phyloP scores from a whole-genome alignment of 768 basidiomycete species.

The Pleurotus citrinopileatus region DNA sequence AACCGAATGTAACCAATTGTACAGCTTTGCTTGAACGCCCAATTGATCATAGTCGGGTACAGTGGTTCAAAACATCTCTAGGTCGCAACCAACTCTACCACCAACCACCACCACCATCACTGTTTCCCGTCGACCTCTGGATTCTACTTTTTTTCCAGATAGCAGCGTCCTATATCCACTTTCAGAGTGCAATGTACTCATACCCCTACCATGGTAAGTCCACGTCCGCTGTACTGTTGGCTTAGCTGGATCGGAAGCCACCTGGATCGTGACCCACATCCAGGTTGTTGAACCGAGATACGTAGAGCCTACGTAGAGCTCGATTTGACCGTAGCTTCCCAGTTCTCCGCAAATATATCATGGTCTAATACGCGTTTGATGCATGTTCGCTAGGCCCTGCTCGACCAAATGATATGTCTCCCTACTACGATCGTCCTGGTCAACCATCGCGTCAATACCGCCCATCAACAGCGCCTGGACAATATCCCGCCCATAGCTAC shows the following conservation, averaged over 20 bases:
- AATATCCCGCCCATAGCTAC: background rate
- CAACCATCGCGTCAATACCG: constrained; percentile 7
- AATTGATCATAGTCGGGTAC: too few relatives aligned
- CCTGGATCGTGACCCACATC: background rate
- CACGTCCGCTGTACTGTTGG: background rate
- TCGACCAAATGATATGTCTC: background rate
- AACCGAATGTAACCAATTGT: background rate
- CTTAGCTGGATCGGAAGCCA: background rate
- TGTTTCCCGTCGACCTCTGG: background rate
- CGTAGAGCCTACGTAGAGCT: background rate
- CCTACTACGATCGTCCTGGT: background rate
- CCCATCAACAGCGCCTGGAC: constrained; percentile 11
- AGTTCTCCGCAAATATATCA: too few relatives aligned
- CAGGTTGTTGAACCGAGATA: too few relatives aligned
- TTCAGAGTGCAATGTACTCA: constrained; percentile 1
- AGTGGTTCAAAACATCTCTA: too few relatives aligned
- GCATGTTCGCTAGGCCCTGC: constrained; percentile 6
- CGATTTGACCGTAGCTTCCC: background rate
- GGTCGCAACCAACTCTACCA: too few relatives aligned
- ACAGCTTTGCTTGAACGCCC: constrained; percentile 7
- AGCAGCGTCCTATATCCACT: too few relatives aligned
- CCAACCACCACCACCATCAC: too few relatives aligned
- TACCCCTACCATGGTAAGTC: constrained; percentile 1
- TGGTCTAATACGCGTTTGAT: background rate
- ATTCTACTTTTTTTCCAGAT: too few relatives aligned